Conservation (phyloP, 225 moss, liverwort and hornwort genomes). For the Marchantia polymorpha region DNA sequence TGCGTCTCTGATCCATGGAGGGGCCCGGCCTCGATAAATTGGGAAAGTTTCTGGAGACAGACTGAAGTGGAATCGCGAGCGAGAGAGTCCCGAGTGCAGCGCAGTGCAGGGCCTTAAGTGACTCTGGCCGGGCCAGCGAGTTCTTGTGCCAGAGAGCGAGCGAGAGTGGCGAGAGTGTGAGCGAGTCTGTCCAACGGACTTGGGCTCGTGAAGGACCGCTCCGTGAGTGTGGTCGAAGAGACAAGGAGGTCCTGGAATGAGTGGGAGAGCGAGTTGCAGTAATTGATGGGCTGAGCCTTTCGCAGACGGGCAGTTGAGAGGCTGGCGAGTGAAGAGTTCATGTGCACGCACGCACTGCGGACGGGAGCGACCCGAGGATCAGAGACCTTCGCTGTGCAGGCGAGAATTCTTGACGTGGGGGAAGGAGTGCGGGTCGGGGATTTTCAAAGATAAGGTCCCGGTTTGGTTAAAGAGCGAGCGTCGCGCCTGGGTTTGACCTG, state of each 20-base stretch:
- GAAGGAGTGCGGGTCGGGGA: not conserved
- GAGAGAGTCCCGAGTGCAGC: not conserved
- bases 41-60: not conserved
- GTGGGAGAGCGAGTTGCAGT: constrained; percentile 1
- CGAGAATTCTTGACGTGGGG: not conserved
- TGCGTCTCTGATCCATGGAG: not conserved
- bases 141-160: not conserved
- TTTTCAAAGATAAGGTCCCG: not conserved
- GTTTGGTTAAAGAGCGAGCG: not conserved
- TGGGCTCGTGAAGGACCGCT: no score
- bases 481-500: not conserved
- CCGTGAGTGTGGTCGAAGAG: not conserved
- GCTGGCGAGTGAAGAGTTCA: not conserved
- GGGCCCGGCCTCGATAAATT: not conserved
- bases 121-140: not conserved
- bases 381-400: not conserved
- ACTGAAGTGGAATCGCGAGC: not conserved
- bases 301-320: not conserved
- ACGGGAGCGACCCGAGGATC: not conserved
- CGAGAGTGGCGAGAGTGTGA: not conserved
- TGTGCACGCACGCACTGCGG: not conserved
- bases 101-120: not conserved
- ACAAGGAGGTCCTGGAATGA: not conserved
- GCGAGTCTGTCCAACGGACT: constrained; percentile 9
- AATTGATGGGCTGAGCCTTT: not conserved